phyloP scores from a whole-genome alignment of 169 alveolate species.

The Babesia divergens region DNA sequence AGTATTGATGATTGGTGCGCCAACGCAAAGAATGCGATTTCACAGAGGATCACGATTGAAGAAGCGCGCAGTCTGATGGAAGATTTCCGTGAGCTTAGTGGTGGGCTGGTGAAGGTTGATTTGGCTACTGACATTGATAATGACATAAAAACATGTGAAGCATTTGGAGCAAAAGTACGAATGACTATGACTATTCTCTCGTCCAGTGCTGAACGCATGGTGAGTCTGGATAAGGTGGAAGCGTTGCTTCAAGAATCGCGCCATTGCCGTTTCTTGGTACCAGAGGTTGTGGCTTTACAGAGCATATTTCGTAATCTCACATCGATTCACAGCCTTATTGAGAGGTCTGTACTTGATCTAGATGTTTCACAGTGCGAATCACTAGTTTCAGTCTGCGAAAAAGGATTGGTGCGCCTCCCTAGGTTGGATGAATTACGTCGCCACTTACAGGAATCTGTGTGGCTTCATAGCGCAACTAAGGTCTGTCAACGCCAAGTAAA shows the following conservation, averaged over 20 bases:
- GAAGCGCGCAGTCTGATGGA: slow-evolving; percentile 46
- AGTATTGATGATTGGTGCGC: slow-evolving; percentile 47
- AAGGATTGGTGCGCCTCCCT: slow-evolving; percentile 35
- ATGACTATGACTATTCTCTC: slow-evolving; percentile 11
- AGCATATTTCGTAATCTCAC: slow-evolving; percentile 25
- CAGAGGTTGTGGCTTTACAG: slow-evolving; percentile 42
- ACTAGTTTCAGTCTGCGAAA: slow-evolving; percentile 24
- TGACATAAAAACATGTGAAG: slow-evolving; percentile 42
- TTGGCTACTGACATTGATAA: slow-evolving; percentile 25
- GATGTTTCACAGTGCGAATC: slow-evolving; percentile 32
- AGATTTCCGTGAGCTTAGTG: slow-evolving; percentile 27
- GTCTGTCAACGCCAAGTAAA: slow-evolving; percentile 39
- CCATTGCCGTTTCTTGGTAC: slow-evolving; percentile 15
- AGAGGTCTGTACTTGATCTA: slow-evolving; percentile 32
- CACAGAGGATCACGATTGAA: slow-evolving; percentile 23
- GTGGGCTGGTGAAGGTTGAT: slow-evolving; percentile 30
- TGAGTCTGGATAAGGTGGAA: slow-evolving; percentile 33
- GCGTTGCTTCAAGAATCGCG: slow-evolving; percentile 29
- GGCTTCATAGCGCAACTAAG: slow-evolving; percentile 38
- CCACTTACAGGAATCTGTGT: slow-evolving; percentile 29
- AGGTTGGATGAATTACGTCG: slow-evolving; percentile 30
- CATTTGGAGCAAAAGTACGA: slow-evolving; percentile 23
- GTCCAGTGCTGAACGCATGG: slow-evolving; percentile 27
- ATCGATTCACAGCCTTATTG: slow-evolving; percentile 39
- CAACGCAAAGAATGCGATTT: background rate